These are phyloP conservation scores for Scleroderma bovista DNA, from an alignment of 768 basidiomycete genomes.

Conservation along the genomic window DNA sequence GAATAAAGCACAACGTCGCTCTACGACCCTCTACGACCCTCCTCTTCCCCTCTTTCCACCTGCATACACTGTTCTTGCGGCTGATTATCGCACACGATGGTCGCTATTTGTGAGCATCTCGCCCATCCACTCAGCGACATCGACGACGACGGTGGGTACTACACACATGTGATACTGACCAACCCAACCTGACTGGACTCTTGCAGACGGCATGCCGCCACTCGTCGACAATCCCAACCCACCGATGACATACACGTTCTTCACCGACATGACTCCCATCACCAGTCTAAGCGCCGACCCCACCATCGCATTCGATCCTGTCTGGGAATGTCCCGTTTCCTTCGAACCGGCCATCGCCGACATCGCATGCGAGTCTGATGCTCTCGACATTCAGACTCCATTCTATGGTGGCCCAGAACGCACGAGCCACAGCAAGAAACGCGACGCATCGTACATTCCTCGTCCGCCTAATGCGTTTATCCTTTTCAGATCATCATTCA, in stretches of 20 bases:
- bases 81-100: slow-evolving; percentile 14
- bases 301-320: slow-evolving; percentile 28
- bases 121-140: slow-evolving; percentile 19
- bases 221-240: slow-evolving; percentile 50
- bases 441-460: slow-evolving; percentile 71
- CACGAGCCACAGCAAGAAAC: slow-evolving; percentile 52
- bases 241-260: slow-evolving; percentile 58
- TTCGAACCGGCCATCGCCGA: slow-evolving; percentile 11
- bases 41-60: slow-evolving; percentile 19
- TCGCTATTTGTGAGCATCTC: slow-evolving; percentile 21
- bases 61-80: neutral
- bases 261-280: slow-evolving; percentile 52
- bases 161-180: neutral
- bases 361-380: slow-evolving; percentile 7
- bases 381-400: slow-evolving; percentile 14
- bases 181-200: slow-evolving; percentile 8
- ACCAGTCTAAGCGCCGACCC: slow-evolving; percentile 38
- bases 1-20: slow-evolving; percentile 23
- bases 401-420: slow-evolving; percentile 31
- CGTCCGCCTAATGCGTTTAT: slow-evolving; percentile 85
- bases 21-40: slow-evolving; percentile 12
- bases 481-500: slow-evolving; percentile 76
- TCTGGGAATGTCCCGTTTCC: slow-evolving; percentile 23
- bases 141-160: slow-evolving; percentile 34
- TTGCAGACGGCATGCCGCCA: slow-evolving; percentile 43